These are phyloP conservation scores for Comarum palustre DNA, from an alignment of 306 rosid species.

Conservation along the genomic window DNA sequence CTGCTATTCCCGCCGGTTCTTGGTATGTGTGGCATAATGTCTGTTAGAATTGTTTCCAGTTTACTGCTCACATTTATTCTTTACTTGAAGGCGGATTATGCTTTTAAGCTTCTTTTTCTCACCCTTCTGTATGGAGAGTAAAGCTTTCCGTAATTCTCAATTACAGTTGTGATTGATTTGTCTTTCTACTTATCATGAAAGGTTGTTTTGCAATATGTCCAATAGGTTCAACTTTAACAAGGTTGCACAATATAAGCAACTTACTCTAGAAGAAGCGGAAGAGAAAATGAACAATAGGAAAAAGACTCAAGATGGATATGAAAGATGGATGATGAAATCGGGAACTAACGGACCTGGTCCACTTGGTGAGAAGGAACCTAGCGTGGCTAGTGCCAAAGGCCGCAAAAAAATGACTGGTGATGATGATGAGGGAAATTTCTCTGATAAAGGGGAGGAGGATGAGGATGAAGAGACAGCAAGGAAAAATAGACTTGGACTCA, in stretches of 20 bases:
- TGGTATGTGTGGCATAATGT: slow-evolving; percentile 52
- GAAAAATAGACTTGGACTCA: slow-evolving; percentile 66
- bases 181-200: slow-evolving; percentile 9
- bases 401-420: slow-evolving; percentile 53
- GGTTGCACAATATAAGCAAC: slow-evolving; percentile 90
- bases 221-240: slow-evolving; percentile 91
- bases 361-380: slow-evolving; percentile 79
- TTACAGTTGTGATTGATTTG: slow-evolving; percentile 9
- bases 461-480: slow-evolving; percentile 78
- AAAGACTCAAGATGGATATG: slow-evolving; percentile 97
- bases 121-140: slow-evolving; percentile 5
- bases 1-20: slow-evolving; percentile 96
- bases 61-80: not conserved
- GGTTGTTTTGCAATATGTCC: not conserved
- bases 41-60: not conserved
- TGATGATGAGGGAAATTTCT: slow-evolving; percentile 69
- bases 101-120: not conserved
- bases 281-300: slow-evolving; percentile 93
- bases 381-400: slow-evolving; percentile 52
- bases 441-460: slow-evolving; percentile 94
- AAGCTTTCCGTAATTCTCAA: not conserved
- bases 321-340: slow-evolving; percentile 99
- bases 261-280: slow-evolving; percentile 96
- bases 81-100: not conserved
- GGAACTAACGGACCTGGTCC: slow-evolving; percentile 85